phyloP scores from a whole-genome alignment of 2,329 filamentous ascomycete species.

The Xylariaceae sp. region DNA sequence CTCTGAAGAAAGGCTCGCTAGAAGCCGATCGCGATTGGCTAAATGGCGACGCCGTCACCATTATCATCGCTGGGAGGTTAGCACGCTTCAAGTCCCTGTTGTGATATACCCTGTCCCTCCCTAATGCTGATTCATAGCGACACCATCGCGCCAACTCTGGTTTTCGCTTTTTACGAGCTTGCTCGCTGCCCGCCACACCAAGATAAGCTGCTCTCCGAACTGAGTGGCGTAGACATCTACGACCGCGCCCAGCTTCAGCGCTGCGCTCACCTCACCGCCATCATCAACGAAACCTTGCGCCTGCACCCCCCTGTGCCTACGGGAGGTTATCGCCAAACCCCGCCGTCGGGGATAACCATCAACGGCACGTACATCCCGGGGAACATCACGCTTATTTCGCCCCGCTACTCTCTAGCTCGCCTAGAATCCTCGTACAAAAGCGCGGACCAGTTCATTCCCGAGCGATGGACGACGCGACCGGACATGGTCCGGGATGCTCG shows the following conservation, averaged over 20 bases:
- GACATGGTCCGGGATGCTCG: constrained; percentile 19
- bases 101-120: background rate
- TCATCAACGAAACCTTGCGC: constrained; percentile 37
- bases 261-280: constrained; percentile 27
- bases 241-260: constrained; percentile 16
- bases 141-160: constrained; percentile 16
- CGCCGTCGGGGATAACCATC: constrained; percentile 30
- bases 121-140: constrained; percentile 5
- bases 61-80: constrained; percentile 18
- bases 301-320: constrained; percentile 34
- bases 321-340: constrained; percentile 31
- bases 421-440: constrained; percentile 17
- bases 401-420: constrained; percentile 19
- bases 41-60: constrained; percentile 14
- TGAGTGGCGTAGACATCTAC: constrained; percentile 15
- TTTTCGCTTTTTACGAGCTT: constrained; percentile 17
- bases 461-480: constrained; percentile 23
- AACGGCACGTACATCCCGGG: constrained; percentile 34
- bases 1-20: constrained; percentile 11
- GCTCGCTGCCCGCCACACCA: constrained; percentile 9
- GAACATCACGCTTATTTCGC: constrained; percentile 20
- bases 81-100: background rate
- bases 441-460: constrained; percentile 20
- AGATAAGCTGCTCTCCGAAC: constrained; percentile 8
- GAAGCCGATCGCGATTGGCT: constrained; percentile 16